Base-by-base conservation (phyloP, 2,329 filamentous ascomycete species). In the Aspergillus ustus region DNA sequence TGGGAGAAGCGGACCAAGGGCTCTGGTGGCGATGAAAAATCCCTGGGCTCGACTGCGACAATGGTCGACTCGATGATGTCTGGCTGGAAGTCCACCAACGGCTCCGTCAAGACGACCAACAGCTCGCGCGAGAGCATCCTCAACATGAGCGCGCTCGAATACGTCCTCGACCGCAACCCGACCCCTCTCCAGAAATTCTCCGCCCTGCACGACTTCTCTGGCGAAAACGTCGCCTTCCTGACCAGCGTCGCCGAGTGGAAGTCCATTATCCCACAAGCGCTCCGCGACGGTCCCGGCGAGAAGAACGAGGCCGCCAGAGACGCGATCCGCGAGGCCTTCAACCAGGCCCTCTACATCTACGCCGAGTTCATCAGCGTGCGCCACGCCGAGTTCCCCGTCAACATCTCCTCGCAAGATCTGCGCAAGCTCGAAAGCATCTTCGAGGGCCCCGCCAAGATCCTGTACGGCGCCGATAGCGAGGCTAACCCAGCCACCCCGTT, bases 171-270 rank as follows among this genome's bases (percentile, higher is more conserved):
- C 31, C 69, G 73, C 53, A 88, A 89, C 70, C 84, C 86, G 0
- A 78, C 82, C 4, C 85, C 85, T 0, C 80, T 91, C 0, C 85
- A 88, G 59, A 76, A 86, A 56, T 91, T 89, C 71, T 88, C 89
- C 0, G 87, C 88, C 0, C 79, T 85, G 1, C 82, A 84, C 40
- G 89, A 91, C 67, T 90, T 91, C 70, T 90, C 88, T 0, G 88
- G 87, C 15, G 89, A 91, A 72, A 91, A 91, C 70, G 87, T 91
- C 65, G 84, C 87, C 51, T 91, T 91, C 72, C 75, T 91, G 5
- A 84, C 82, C 8, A 78, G 81, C 45, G 83, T 89, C 8, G 78
- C 81, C 2, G 80, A 83, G 60, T 90, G 86, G 85, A 87, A 85
- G 70, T 56, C n/a, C 50, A 50, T 56, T 9, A 57, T 72, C 1